Evolutionary conservation across 805 yeast species (phyloP).

Genomic region (Deakozyma indianensis): DNA sequence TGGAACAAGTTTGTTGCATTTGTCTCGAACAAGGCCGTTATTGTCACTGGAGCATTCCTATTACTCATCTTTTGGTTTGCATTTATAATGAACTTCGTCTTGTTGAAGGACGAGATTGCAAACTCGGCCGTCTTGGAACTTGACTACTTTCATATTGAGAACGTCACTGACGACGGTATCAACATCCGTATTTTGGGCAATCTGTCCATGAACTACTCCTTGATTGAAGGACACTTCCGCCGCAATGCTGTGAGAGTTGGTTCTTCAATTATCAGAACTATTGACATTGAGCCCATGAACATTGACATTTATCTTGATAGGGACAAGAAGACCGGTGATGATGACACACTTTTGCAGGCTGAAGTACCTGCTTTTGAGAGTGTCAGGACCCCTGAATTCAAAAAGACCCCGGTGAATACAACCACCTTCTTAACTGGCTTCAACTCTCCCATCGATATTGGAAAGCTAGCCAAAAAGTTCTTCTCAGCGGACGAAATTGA

Average conservation of each 20-base stretch:
- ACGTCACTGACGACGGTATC: not conserved
- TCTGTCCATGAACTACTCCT: not conserved
- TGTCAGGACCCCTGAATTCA: not conserved
- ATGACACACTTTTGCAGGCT: not conserved
- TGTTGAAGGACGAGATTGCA: constrained; percentile 26
- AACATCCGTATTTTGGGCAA: not conserved
- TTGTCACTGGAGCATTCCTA: not conserved
- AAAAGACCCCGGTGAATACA: not conserved
- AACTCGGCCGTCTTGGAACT: constrained; percentile 37
- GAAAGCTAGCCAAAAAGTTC: constrained; percentile 7
- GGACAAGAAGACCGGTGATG: not conserved
- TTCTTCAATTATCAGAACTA: not conserved
- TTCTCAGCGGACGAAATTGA: constrained; percentile 6
- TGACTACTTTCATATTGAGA: not conserved
- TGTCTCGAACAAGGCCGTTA: not conserved
- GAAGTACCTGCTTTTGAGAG: not conserved
- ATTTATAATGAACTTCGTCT: constrained; percentile 22
- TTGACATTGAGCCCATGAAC: not conserved
- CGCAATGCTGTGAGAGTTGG: not conserved
- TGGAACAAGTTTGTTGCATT: not conserved
- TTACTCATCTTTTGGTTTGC: not conserved
- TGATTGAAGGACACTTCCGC: not conserved
- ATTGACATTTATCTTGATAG: not conserved
- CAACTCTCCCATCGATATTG: constrained; percentile 9
- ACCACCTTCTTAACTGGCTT: constrained; percentile 8